A percentile compares a stretch with the other conserved stretches of the same genome.
These are phyloP conservation scores for Stachybotrys echinatus DNA, from an alignment of 2,329 filamentous ascomycete species.

Conservation along the genomic window DNA sequence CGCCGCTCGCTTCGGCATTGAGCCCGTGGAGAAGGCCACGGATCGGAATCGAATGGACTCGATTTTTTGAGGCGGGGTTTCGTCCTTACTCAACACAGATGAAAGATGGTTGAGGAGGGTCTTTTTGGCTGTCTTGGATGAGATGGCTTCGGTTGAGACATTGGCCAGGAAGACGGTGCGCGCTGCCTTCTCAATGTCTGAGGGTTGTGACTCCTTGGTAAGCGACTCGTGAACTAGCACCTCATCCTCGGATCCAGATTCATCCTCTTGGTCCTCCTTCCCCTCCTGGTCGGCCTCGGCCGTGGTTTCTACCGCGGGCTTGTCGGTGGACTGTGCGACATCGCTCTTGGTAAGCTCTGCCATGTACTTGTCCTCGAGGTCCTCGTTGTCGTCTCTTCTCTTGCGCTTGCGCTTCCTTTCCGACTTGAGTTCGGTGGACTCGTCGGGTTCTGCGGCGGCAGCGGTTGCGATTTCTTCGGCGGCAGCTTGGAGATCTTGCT, in stretches of 20 bases:
- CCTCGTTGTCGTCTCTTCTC: conserved; percentile 61
- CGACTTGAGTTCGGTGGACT: conserved; percentile 15
- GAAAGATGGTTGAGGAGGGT: conserved; percentile 69
- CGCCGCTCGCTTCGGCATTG: conserved; percentile 88
- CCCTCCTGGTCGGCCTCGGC: conserved; percentile 5
- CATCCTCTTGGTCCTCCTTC: conserved; percentile 28
- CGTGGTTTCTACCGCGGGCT: conserved; percentile 45
- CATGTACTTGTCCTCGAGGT: conserved; percentile 67
- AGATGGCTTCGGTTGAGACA: conserved; percentile 77
- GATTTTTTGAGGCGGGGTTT: conserved; percentile 61
- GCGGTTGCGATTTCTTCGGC: conserved; percentile 22
- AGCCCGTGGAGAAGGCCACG: conserved; percentile 71
- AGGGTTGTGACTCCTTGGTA: conserved; percentile 42
- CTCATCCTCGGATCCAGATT: conserved; percentile 34
- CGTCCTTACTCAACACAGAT: conserved; percentile 59
- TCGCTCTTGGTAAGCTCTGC: conserved; percentile 56
- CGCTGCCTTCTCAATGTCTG: conserved; percentile 75
- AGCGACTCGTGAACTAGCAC: conserved; percentile 54
- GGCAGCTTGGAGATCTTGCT: conserved; percentile 24
- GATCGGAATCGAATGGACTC: conserved; percentile 94
- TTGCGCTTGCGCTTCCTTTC: conserved; percentile 57
- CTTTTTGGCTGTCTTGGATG: conserved; percentile 76
- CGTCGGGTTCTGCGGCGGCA: conserved; percentile 21
- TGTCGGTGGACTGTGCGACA: conserved; percentile 49
- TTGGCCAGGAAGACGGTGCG: conserved; percentile 93